phyloP scores from a whole-genome alignment of 352 stramenopile species.

The Globisporangium abappressorium region DNA sequence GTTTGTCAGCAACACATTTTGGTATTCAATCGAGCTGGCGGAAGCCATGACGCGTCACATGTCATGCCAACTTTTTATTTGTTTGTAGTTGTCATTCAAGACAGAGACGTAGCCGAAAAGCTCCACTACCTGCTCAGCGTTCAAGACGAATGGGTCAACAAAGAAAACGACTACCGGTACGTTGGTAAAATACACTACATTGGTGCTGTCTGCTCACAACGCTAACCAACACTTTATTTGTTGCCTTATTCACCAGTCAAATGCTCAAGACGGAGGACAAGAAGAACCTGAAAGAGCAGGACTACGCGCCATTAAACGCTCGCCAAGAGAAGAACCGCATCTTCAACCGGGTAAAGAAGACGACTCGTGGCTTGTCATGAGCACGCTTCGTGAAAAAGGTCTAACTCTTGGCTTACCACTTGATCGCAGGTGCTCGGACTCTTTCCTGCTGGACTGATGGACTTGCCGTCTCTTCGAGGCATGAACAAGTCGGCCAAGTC shows the following conservation, averaged over 20 bases:
- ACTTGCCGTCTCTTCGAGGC: conserved; percentile 58
- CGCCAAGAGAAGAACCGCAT: conserved; percentile 85
- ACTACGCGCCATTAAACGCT: conserved; percentile 68
- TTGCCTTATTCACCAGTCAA: conserved; percentile 35
- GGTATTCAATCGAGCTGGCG: background rate
- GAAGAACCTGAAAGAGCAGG: conserved; percentile 74
- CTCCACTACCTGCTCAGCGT: conserved; percentile 48
- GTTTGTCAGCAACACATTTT: conserved; percentile 21
- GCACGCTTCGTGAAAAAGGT: background rate
- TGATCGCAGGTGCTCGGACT: conserved; percentile 45
- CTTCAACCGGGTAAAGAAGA: conserved; percentile 58
- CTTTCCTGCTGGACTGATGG: conserved; percentile 60
- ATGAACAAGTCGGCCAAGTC: conserved; percentile 68
- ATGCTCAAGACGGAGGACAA: conserved; percentile 90
- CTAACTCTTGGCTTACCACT: background rate
- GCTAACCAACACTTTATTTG: background rate
- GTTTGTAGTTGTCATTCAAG: conserved; percentile 47
- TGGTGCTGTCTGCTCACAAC: background rate
- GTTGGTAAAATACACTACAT: background rate
- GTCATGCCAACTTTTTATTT: background rate
- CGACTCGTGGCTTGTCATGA: background rate
- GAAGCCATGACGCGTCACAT: background rate
- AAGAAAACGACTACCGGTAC: conserved; percentile 85
- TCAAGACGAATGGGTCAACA: conserved; percentile 78
- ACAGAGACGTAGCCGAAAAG: conserved; percentile 47